Evolutionary conservation across 768 basidiomycete species (phyloP).

Genomic region (Cystobasidium ongulense): DNA sequence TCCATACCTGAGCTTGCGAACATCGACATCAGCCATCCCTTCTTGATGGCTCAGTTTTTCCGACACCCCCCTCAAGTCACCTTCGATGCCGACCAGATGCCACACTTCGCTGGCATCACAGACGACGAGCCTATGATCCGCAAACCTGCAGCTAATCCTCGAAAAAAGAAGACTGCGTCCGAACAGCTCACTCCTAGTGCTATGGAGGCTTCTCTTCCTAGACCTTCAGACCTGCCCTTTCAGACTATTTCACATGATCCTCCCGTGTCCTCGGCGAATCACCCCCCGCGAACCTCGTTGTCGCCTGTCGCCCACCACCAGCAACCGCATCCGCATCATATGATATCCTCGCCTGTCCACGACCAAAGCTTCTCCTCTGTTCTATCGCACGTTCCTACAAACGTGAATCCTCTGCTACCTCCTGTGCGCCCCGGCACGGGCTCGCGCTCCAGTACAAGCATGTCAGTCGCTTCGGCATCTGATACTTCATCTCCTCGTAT

Average conservation of each 20-base stretch:
- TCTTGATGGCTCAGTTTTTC: slow-evolving; percentile 15
- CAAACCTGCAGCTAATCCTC: background rate
- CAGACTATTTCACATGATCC: background rate
- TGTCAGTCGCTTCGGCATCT: background rate
- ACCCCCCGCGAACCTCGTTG: background rate
- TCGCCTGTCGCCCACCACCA: background rate
- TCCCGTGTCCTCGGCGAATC: background rate
- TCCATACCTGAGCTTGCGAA: slow-evolving; percentile 1
- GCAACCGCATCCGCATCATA: background rate
- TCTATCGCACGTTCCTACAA: background rate
- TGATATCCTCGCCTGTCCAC: background rate
- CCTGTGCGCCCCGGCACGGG: background rate
- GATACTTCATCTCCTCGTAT: background rate
- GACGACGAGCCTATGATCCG: slow-evolving; percentile 28
- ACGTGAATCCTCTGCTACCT: background rate
- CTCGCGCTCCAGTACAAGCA: background rate
- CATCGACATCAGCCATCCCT: slow-evolving; percentile 21
- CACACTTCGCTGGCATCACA: slow-evolving; percentile 13
- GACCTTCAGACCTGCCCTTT: background rate
- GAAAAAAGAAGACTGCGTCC: background rate
- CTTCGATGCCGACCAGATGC: slow-evolving; percentile 1
- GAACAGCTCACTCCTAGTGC: background rate
- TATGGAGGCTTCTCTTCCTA: background rate
- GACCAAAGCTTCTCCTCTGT: background rate
- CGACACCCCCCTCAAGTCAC: slow-evolving; percentile 23